A percentile compares a stretch with the other conserved stretches of the same genome.
Evolutionary conservation across 306 rosid genomes (phyloP).

Genomic region (Casuarina glauca): DNA sequence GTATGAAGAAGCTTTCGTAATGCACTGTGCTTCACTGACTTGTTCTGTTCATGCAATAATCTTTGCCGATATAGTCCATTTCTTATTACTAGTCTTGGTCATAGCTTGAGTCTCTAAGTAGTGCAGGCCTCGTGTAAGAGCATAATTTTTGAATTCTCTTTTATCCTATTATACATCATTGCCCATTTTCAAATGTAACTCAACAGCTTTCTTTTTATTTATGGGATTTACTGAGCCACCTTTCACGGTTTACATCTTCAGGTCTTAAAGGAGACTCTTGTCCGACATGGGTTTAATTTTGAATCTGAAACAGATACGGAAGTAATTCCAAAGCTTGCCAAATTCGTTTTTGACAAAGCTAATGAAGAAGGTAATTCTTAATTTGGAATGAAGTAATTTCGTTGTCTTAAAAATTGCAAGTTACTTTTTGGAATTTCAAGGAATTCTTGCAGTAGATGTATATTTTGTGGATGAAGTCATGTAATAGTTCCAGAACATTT

Average conservation of each 20-base stretch:
- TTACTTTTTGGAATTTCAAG: not conserved
- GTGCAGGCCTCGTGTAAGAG: not conserved
- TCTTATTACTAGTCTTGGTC: not conserved
- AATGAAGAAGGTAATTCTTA: slow-evolving; percentile 64
- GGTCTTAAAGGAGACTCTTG: slow-evolving; percentile 86
- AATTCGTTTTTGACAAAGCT: slow-evolving; percentile 87
- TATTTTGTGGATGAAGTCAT: not conserved
- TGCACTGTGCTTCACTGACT: not conserved
- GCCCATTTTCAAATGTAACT: not conserved
- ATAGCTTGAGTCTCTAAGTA: not conserved
- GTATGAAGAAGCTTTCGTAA: not conserved
- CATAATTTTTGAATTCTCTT: not conserved
- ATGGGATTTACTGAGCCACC: slow-evolving; percentile 14
- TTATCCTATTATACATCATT: not conserved
- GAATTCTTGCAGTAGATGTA: not conserved
- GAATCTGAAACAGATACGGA: slow-evolving; percentile 96
- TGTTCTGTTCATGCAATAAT: not conserved
- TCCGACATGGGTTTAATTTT: slow-evolving; percentile 79
- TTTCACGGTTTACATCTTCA: slow-evolving; percentile 35
- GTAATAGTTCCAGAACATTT: slow-evolving; percentile 1
- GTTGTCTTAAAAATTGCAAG: not conserved
- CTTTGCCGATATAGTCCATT: not conserved
- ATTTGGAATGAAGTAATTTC: slow-evolving; percentile 1
- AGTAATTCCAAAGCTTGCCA: slow-evolving; percentile 97
- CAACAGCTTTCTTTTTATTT: not conserved